Evolutionary conservation across 2,329 filamentous ascomycete species (phyloP), one percentile per base, ranked within the genome.

Genomic region (Lojkania enalia): DNA sequence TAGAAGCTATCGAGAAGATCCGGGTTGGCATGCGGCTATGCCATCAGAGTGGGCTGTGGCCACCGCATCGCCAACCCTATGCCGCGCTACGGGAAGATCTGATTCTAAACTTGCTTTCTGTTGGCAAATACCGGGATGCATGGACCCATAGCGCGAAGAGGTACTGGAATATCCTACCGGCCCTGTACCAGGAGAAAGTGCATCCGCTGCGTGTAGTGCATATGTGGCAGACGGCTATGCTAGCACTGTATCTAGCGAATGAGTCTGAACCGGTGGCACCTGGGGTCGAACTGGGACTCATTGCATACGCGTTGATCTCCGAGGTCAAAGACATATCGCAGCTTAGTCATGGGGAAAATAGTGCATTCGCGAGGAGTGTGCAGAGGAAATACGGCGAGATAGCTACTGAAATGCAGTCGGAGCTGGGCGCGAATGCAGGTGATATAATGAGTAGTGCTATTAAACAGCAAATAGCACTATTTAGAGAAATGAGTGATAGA

Each of bases 171-270:
- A 69, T 81, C 44, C 74, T 82, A 33, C 79, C 80, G 0, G 56
- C 73, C 2, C 62, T 83, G 2, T 81, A 78, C 46, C 71, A 73
- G 5, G 62, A 74, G 27, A 53, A 63, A 0, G 64, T 27, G 67
- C 80, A 85, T 57, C 81, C 81, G 0, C 69, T 82, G 5, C 74
- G 81, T 0, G 73, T 82, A 2, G 67, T 81, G 3, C 79, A 76
- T 45, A 70, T 61, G 5, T 77, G 66, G 63, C 64, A 64, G 11
- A 64, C 71, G 48, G 65, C 66, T 1, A 70, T 65, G 60, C 44
- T 73, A 19, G 62, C 68, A 3, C 54, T 68, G 14, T 67, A 68
- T 25, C 49, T 64, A 51, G 51, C 60, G 25, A 52, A 57, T 5
- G 57, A 66, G 29, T 60, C 52, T 6, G 52, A 51, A n/a, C 15